Conservation (phyloP, 805 yeast species). For the Candida suzukii region DNA sequence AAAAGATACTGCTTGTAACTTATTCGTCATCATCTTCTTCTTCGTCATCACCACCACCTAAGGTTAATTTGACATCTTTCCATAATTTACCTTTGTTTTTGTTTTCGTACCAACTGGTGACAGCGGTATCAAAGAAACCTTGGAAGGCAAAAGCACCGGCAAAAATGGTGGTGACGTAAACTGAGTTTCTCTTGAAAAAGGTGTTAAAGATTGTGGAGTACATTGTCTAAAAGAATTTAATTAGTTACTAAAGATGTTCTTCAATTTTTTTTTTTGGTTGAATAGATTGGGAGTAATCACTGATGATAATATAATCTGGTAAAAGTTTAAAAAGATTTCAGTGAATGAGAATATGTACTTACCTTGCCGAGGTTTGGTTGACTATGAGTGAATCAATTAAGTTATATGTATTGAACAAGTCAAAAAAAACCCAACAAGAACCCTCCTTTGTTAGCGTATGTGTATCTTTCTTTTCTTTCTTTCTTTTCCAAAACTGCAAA, state of each 20-base stretch:
- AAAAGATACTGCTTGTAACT: slow-evolving; percentile 2
- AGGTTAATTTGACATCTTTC: slow-evolving; percentile 64
- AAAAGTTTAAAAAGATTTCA: too few relatives aligned
- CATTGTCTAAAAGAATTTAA: background rate
- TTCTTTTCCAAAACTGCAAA: background rate
- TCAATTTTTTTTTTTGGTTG: too few relatives aligned
- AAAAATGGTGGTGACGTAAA: slow-evolving; percentile 76
- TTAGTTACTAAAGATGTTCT: too few relatives aligned
- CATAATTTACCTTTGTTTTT: slow-evolving; percentile 84
- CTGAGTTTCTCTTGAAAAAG: slow-evolving; percentile 84
- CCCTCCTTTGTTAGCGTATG: too few relatives aligned
- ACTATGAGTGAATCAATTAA: too few relatives aligned
- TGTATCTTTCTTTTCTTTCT: background rate
- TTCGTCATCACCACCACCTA: slow-evolving; percentile 50
- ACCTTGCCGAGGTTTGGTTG: too few relatives aligned
- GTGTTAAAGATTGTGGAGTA: slow-evolving; percentile 24
- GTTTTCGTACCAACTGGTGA: slow-evolving; percentile 64
- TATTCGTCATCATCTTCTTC: slow-evolving; percentile 45
- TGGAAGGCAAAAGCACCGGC: slow-evolving; percentile 84
- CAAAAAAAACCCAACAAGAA: too few relatives aligned
- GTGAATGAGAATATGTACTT: too few relatives aligned
- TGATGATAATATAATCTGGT: too few relatives aligned
- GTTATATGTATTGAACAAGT: too few relatives aligned
- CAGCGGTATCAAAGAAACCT: slow-evolving; percentile 60
- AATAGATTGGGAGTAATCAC: too few relatives aligned